Conservation (phyloP, 352 stramenopile species). For the Plasmopara viticola region DNA sequence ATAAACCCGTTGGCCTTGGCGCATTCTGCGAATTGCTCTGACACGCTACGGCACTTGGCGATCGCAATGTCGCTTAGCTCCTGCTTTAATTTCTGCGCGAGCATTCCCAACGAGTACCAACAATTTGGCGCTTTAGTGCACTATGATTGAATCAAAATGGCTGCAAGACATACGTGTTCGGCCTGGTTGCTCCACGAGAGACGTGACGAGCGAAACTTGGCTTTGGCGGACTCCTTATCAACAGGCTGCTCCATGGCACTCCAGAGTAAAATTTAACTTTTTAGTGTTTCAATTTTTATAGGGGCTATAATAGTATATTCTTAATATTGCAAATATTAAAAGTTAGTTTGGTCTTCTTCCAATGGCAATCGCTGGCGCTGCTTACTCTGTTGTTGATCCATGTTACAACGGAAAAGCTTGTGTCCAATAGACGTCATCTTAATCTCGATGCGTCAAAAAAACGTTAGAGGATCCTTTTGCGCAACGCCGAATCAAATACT, state of each 20-base stretch:
- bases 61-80: slow-evolving; percentile 80
- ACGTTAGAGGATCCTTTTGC: no score
- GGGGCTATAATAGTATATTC: no score
- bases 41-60: slow-evolving; percentile 55
- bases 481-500: no score
- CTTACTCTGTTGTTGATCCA: no score
- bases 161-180: slow-evolving; percentile 49
- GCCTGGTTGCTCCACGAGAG: slow-evolving; percentile 82
- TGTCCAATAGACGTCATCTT: no score
- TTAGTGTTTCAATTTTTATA: no score
- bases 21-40: slow-evolving; percentile 59
- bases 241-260: slow-evolving; percentile 37
- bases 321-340: no score
- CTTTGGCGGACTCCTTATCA: slow-evolving; percentile 71
- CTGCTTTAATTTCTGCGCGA: slow-evolving; percentile 63
- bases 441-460: no score
- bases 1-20: slow-evolving; percentile 60
- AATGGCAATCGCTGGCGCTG: no score
- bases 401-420: no score
- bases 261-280: no score
- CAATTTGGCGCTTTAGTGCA: background rate
- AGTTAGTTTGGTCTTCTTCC: no score
- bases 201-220: slow-evolving; percentile 62
- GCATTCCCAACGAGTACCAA: background rate
- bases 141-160: background rate